Base-by-base conservation (phyloP, 768 basidiomycete species). In the Lactifluus subvellereus region DNA sequence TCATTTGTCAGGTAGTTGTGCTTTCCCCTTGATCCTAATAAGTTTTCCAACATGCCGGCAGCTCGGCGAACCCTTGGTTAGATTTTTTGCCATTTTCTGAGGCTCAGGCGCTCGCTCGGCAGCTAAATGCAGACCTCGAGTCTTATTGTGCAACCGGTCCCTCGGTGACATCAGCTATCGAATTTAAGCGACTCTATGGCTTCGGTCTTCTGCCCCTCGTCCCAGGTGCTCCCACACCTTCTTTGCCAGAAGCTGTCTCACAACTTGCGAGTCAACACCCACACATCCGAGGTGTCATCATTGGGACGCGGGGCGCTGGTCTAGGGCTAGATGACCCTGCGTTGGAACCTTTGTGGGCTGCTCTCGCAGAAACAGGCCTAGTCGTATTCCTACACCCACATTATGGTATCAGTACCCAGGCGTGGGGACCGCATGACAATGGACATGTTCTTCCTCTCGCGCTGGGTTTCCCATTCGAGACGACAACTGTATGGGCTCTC, bases 21-120 rank as follows among this genome's bases (percentile, higher is more conserved):
- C 58, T 20, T 38, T 37, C 47, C 42, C 27, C 11, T n/a, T 7
- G 18, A 3, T 37, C 37, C 48, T 60, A 48, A 66, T 32, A 42
- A 63, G 35, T 5, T 48, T 8, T 22, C 27, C 2, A 27, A 27
- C 27, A 27, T 27, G 27, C 27, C 2, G 11, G 50, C 68, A 91
- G 91, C 71, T 83, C 89, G 30, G 92, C 92, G 32, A 94, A 95
- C 70, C 93, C 92, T 9, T 95, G 92, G 92, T 82, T 94, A 40
- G 93, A 95, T 73, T 94, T 94, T 70, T 80, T 95, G 27, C 73
- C 86, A 5, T 82, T 88, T 10, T 70, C 81, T 30, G 82, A 87
- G 48, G 93, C 92, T 9, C 78, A 81, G 54, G 70, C 72, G 13
- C 79, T 94, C 18, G 90, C 91, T 0, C 73, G 71, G n/a, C 80